Evolutionary conservation across 371 early-diverging fungal species (phyloP).

Genomic region (Lichtheimia corymbifera): DNA sequence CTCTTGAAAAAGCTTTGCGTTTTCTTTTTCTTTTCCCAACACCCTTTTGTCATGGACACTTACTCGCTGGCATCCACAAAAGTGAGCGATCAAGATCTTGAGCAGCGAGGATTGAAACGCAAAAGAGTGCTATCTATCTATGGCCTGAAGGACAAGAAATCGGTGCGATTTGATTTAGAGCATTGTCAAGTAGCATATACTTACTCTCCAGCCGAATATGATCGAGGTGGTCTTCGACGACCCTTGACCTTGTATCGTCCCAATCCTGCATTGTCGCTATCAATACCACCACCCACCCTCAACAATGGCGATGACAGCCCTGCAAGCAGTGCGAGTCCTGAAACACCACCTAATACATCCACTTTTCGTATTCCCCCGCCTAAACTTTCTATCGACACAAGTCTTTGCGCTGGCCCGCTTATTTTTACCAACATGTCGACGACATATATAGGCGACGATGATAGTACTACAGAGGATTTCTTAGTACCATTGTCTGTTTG

Average conservation of each 20-base stretch:
- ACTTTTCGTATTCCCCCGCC: background rate
- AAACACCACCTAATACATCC: background rate
- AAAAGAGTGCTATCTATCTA: too few species aligned
- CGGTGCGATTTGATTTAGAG: background rate
- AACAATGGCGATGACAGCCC: background rate
- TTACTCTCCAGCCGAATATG: background rate
- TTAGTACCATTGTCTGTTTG: background rate
- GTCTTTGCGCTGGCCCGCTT: conserved; percentile 1
- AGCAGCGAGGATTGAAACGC: too few species aligned
- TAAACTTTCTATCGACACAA: conserved; percentile 2
- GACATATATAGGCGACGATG: background rate
- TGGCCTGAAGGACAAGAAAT: background rate
- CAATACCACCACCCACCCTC: too few species aligned
- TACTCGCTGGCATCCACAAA: too few species aligned
- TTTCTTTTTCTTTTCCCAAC: too few species aligned
- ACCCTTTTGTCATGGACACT: too few species aligned
- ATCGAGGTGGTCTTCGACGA: background rate
- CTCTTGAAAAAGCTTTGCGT: conserved; percentile 12
- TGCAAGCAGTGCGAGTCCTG: background rate
- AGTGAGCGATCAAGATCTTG: too few species aligned
- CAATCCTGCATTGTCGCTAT: too few species aligned
- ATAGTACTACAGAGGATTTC: background rate
- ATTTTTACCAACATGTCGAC: conserved; percentile 3
- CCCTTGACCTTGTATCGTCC: too few species aligned
- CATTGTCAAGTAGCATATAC: background rate